phyloP scores from a whole-genome alignment of 345 rosid genomes.

The Lepidium sativum region DNA sequence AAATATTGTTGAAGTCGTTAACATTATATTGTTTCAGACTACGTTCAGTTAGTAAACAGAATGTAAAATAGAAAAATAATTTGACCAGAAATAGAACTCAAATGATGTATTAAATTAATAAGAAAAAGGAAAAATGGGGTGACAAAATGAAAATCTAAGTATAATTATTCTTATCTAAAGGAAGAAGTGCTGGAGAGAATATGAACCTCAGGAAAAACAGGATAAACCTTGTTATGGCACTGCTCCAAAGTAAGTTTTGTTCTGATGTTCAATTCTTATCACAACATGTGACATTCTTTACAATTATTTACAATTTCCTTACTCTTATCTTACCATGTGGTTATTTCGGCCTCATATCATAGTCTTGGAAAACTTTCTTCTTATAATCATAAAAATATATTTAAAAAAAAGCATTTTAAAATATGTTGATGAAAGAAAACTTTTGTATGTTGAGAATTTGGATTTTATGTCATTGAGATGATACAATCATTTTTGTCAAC shows the following conservation, averaged over 20 bases:
- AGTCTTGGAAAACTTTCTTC: background rate
- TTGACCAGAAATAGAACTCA: background rate
- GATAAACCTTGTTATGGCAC: conserved; percentile 26
- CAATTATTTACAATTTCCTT: background rate
- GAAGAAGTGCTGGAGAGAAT: conserved; percentile 12
- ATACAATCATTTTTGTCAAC: too few species aligned
- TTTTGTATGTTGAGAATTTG: background rate
- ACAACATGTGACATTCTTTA: conserved; percentile 23
- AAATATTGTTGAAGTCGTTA: background rate
- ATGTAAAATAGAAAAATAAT: background rate
- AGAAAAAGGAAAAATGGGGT: background rate
- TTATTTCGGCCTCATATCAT: background rate
- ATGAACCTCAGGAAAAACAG: conserved; percentile 21
- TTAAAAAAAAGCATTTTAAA: too few species aligned
- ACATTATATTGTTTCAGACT: background rate
- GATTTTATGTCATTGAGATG: background rate
- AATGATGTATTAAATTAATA: background rate
- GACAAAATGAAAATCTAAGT: background rate
- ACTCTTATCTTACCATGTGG: background rate
- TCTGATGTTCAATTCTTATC: conserved; percentile 21
- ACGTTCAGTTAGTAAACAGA: background rate
- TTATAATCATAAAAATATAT: background rate
- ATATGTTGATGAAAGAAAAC: too few species aligned
- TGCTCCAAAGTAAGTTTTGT: conserved; percentile 29
- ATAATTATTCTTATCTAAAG: conserved; percentile 14